A percentile compares a stretch with the other conserved stretches of the same genome.
These are phyloP conservation scores for Epichloe typhina DNA, from an alignment of 2,329 filamentous ascomycete species.

Conservation along the genomic window DNA sequence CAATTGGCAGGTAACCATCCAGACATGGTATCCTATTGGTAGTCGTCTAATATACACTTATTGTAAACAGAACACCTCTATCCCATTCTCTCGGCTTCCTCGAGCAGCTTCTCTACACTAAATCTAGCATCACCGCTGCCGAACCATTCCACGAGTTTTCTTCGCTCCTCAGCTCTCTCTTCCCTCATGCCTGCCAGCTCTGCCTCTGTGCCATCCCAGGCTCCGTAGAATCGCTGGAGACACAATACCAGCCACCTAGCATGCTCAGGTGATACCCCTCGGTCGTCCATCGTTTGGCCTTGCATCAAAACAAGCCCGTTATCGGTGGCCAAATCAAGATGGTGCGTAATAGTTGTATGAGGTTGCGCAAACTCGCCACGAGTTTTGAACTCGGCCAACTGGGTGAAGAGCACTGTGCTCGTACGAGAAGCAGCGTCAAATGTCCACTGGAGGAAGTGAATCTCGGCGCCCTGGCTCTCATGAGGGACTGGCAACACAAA, in stretches of 20 bases:
- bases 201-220: conserved; percentile 35
- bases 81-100: conserved; percentile 74
- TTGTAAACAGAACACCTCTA: conserved; percentile 15
- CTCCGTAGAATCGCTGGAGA: conserved; percentile 84
- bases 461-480: conserved; percentile 59
- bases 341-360: conserved; percentile 88
- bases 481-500: conserved; percentile 84
- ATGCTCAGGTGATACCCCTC: conserved; percentile 65
- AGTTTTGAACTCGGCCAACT: conserved; percentile 84
- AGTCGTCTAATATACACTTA: not conserved
- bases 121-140: conserved; percentile 65
- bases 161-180: conserved; percentile 49
- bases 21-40: not conserved
- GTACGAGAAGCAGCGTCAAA: conserved; percentile 57
- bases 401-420: conserved; percentile 79
- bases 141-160: conserved; percentile 69
- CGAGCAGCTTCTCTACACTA: conserved; percentile 70
- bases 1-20: not conserved
- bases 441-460: conserved; percentile 94
- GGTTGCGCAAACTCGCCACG: conserved; percentile 81
- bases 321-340: conserved; percentile 61
- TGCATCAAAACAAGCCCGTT: conserved; percentile 79
- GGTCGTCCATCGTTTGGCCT: conserved; percentile 62
- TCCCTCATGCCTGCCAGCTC: conserved; percentile 26
- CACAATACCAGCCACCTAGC: conserved; percentile 88